A percentile compares a stretch with the other conserved stretches of the same genome.
phyloP scores from a whole-genome alignment of 163 green algal genomes.

The Trebouxia gelatinosa region DNA sequence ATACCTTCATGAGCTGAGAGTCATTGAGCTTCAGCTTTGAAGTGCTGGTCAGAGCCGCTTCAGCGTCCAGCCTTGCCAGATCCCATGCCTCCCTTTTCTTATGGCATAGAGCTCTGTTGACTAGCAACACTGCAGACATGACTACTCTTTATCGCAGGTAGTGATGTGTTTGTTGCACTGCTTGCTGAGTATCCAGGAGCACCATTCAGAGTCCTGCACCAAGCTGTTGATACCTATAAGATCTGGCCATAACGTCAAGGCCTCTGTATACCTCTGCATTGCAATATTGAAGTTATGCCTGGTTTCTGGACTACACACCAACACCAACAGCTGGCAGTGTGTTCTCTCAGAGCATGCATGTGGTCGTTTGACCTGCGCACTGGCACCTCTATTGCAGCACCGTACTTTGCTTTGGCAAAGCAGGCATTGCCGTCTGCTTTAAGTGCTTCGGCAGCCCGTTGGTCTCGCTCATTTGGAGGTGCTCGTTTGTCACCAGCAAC shows the following conservation, averaged over 20 bases:
- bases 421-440: constrained; percentile 16
- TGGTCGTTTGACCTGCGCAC: too few relatives aligned
- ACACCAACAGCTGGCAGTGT: too few relatives aligned
- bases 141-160: too few relatives aligned
- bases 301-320: too few relatives aligned
- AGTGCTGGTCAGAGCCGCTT: constrained; percentile 43
- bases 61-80: constrained; percentile 40
- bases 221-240: too few relatives aligned
- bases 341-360: too few relatives aligned
- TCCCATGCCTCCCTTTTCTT: constrained; percentile 48
- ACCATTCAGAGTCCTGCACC: too few relatives aligned
- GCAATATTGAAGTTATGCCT: too few relatives aligned
- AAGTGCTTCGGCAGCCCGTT: neutral
- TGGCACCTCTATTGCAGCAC: constrained; percentile 29
- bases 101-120: constrained; percentile 55
- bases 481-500: too few relatives aligned
- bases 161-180: too few relatives aligned
- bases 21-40: too few relatives aligned
- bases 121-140: constrained; percentile 36
- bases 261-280: constrained; percentile 62
- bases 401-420: constrained; percentile 34
- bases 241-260: constrained; percentile 42
- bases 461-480: constrained; percentile 13
- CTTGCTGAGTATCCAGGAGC: too few relatives aligned
- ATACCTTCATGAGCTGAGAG: constrained; percentile 45